Base-by-base conservation (phyloP, 2,329 filamentous ascomycete species). In the Kalaharituber pfeilii region DNA sequence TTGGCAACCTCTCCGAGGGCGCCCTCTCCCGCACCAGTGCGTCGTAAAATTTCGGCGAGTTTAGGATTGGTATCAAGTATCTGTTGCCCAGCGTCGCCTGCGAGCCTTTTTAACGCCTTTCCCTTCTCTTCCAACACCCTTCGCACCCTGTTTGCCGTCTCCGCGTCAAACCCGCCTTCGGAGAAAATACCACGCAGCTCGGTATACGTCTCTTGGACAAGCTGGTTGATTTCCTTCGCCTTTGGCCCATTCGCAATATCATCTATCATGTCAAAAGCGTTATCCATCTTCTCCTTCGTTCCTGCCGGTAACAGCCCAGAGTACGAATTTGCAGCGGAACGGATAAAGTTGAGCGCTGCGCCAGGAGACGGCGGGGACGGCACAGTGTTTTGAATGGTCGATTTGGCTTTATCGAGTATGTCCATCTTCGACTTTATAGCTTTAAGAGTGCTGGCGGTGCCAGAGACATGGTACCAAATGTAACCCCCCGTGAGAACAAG, bases 41-140 rank as follows among this genome's bases (percentile, higher is more conserved):
- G 24, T 13, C 82, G 82, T 7, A 86, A 68, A 69, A 82, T 81
- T 64, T 86, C 75, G 71, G 84, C 85, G 20, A 85, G 63, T 61
- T 81, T 67, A 0, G 84, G 84, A 65, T 87, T 82, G 65, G 85
- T 84, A 63, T 86, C 75, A 51, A 86, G 66, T 42, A 87, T 76
- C 58, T 86, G 78, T 24, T 71, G 68, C 0, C 77, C 69, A 1
- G 79, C 78, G 61, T 84, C 80, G 5, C 74, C 75, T 0, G 80
- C 76, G 2, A 87, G 72, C 45, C 73, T 73, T 15, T 73, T 75
- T 13, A 87, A 68, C 59, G 77, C 73, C 62, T 72, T 73, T 22
- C 79, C 69, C 18, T 82, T 69, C 56, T 82, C 79, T 28, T 78
- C 71, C 4, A 87, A 68, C 8, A 82, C 72, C 2, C 79, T 72